These are phyloP conservation scores for Teunomyces tritomae DNA, from an alignment of 805 yeast species.

Conservation along the genomic window DNA sequence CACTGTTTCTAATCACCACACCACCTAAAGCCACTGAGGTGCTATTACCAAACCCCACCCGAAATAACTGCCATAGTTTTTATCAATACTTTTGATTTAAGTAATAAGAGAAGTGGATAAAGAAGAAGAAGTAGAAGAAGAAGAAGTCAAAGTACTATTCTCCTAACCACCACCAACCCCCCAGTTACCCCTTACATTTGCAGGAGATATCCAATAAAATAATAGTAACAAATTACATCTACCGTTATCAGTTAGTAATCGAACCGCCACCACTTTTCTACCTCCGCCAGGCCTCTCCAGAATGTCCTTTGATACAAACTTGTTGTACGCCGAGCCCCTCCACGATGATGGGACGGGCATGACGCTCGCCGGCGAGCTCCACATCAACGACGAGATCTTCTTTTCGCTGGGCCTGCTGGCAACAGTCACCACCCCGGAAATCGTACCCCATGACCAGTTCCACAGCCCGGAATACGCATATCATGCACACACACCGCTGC, in stretches of 20 bases:
- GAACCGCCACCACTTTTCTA: neutral
- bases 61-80: neutral
- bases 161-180: too few relatives aligned
- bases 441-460: neutral
- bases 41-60: neutral
- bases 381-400: slow-evolving; percentile 8
- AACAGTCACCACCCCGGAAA: slow-evolving; percentile 4
- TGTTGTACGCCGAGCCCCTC: neutral
- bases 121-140: too few relatives aligned
- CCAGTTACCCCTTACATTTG: too few relatives aligned
- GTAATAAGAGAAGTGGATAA: too few relatives aligned
- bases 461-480: slow-evolving; percentile 5
- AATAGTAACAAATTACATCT: too few relatives aligned
- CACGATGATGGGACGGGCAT: neutral
- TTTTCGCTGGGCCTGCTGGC: slow-evolving; percentile 2
- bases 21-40: slow-evolving; percentile 2
- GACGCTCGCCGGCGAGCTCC: slow-evolving; percentile 4
- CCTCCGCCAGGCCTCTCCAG: neutral
- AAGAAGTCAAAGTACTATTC: too few relatives aligned
- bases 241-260: too few relatives aligned
- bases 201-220: too few relatives aligned
- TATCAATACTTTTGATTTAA: neutral
- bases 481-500: slow-evolving; percentile 5
- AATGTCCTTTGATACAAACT: neutral
- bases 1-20: neutral